Base-by-base conservation (phyloP, 1,284 basidiomycete species). In the Pascua sp. region DNA sequence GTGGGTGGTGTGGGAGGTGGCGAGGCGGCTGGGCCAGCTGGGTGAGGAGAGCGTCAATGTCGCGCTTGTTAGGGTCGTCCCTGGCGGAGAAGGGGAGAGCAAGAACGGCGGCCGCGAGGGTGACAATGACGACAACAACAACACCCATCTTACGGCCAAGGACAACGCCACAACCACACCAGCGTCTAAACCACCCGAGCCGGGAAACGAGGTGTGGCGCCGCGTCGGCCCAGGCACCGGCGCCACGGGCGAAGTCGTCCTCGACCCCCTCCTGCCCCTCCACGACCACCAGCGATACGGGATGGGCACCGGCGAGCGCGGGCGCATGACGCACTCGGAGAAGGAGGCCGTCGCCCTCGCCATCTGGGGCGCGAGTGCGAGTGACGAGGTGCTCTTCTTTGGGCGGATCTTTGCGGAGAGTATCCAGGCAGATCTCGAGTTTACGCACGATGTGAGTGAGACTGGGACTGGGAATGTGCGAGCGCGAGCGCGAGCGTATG, bases 1-100 rank as follows among this genome's bases (percentile, higher is more conserved):
- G n/a, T 71, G 71, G 71, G 55, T 49, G 7, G 55, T 71, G 11
- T 71, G 68, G 67, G 67, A 71, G 36, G 59, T 67, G 0, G 63
- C 67, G 15, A 62, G 67, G 32, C 56, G 66, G 2, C 56, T 55
- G 11, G 40, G 44, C 32, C 47, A 37, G 13, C 17, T 13, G 13
- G 41, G 51, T 8, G 45, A 40, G 39, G 50, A 40, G n/a, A 32
- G 12, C 17, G 64, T 67, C 12, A 32, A 61, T 24, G 11, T 69
- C 13, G 61, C 66, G 1, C 42, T 68, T 5, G 60, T 69, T 2
- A 37, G n/a, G 9, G 18, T 54, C 16, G 16, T 32, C 16, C 18
- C 48, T 15, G 52, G 17, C 4, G 24, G 24, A 32, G 4, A 32
- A 32, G 24, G 24, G 24, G 24, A 32, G 24, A 7, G 24, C 4